Evolutionary conservation across 2,329 filamentous ascomycete genomes (phyloP).

Genomic region (Alternaria postmessia): DNA sequence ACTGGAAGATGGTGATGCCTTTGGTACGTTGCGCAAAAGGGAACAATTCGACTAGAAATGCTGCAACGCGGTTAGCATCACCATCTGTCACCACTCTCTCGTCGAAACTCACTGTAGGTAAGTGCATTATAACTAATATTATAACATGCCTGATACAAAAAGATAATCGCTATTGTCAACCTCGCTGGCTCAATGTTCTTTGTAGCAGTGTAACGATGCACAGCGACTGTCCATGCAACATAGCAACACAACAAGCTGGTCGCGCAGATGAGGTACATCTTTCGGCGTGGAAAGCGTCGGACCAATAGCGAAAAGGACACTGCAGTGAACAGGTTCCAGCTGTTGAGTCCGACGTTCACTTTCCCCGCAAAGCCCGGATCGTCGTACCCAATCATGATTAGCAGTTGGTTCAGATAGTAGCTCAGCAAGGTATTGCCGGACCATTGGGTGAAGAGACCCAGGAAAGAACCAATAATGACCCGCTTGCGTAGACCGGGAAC

Average conservation of each 20-base stretch:
- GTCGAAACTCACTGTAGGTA: slow-evolving; percentile 59
- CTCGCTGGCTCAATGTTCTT: slow-evolving; percentile 48
- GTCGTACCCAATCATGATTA: slow-evolving; percentile 66
- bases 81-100: background rate
- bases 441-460: slow-evolving; percentile 73
- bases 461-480: slow-evolving; percentile 66
- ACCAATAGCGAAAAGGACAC: slow-evolving; percentile 63
- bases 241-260: slow-evolving; percentile 43
- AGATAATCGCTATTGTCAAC: slow-evolving; percentile 58
- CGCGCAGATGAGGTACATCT: slow-evolving; percentile 60
- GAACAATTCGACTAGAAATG: slow-evolving; percentile 60
- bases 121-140: slow-evolving; percentile 71
- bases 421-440: slow-evolving; percentile 68
- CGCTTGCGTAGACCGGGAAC: slow-evolving; percentile 71
- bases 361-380: slow-evolving; percentile 47
- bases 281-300: slow-evolving; percentile 63
- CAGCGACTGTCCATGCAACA: slow-evolving; percentile 54
- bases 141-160: slow-evolving; percentile 61
- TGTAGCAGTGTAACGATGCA: slow-evolving; percentile 57
- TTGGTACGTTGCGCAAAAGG: slow-evolving; percentile 59
- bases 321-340: slow-evolving; percentile 66
- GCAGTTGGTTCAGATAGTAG: slow-evolving; percentile 70
- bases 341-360: slow-evolving; percentile 65
- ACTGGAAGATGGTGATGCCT: slow-evolving; percentile 65
- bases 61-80: slow-evolving; percentile 38